Evolutionary conservation across 805 yeast genomes (phyloP), one percentile per base, ranked within the genome.

Genomic region (Candida silvicultrix): DNA sequence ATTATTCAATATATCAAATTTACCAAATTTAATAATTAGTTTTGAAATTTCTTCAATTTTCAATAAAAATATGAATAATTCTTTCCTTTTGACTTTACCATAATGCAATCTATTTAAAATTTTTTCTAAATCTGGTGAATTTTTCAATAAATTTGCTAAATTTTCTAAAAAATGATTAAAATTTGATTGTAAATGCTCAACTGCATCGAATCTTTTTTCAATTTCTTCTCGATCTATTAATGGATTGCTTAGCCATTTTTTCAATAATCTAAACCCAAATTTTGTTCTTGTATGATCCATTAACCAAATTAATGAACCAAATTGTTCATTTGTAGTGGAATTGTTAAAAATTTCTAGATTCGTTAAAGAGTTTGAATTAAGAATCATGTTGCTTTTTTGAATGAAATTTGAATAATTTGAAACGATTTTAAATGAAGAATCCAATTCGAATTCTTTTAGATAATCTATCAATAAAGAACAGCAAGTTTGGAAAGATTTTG

Each of bases 241-340:
- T 1, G 99, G 99, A 49, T 74, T 70, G 1, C 80, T 70, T 0
- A 90, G 65, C 99, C 99, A 94, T 35, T 75, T 68, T 25, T 73
- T 70, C 14, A 94, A 61, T 48, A 78, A 55, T 45, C 96, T 65
- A 40, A 71, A 74, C 0, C 99, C 99, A 62, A 83, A 84, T 25
- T 74, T 70, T 0, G 98, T 87, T 31, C 78, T 66, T 0, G 98
- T 87, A 52, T 85, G 89, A 59, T 92, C 85, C 49, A 94, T 54
- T 2, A 88, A 68, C 89, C 95, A 87, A 15, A 86, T 60, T 14
- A 92, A 65, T 0, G 96, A 80, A 0, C 97, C 98, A 29, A 71
- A 65, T 9, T 68, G 69, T 5, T 71, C 66, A 12, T 66, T 60
- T 50, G 80, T 80, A 0, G 94, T 80, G 4, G 73, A 65, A 55